phyloP scores from a whole-genome alignment of 345 rosid genomes.

The Nephelium lappaceum region DNA sequence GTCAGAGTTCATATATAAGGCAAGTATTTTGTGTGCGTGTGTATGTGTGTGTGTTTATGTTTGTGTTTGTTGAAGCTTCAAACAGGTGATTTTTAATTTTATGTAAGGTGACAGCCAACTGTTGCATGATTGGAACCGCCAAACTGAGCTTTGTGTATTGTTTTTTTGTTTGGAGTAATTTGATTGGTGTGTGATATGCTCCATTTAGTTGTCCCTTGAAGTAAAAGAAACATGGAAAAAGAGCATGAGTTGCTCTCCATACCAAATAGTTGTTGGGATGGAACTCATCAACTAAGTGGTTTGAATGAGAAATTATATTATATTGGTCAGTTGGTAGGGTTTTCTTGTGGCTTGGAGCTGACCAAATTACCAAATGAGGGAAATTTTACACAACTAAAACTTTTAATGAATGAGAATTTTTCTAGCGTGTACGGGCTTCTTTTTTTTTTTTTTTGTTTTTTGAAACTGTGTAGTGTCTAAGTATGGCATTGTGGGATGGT shows the following conservation, averaged over 20 bases:
- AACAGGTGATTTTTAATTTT: neutral
- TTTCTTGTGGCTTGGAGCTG: neutral
- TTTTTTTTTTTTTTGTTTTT: too few species aligned
- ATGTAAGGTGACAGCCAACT: constrained; percentile 20
- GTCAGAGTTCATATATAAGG: constrained; percentile 16
- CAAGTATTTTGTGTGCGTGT: constrained; percentile 6
- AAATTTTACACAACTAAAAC: neutral
- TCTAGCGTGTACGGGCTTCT: neutral
- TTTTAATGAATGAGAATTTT: too few species aligned
- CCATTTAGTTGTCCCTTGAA: constrained; percentile 43
- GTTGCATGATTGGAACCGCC: constrained; percentile 31
- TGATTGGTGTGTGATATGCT: constrained; percentile 26
- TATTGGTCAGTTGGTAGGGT: neutral
- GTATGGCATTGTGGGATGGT: neutral
- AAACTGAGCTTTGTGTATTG: constrained; percentile 20
- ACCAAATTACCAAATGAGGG: neutral
- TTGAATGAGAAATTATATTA: constrained; percentile 17
- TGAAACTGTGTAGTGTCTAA: neutral
- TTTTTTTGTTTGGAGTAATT: constrained; percentile 4
- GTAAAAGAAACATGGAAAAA: constrained; percentile 36
- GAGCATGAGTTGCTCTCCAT: constrained; percentile 29
- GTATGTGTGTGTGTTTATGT: constrained; percentile 11
- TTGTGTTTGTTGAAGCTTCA: neutral
- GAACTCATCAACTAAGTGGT: constrained; percentile 46
- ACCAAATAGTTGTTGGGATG: constrained; percentile 62